Base-by-base conservation (phyloP, 2,329 filamentous ascomycete genomes). In the Lachnum nothofagi region DNA sequence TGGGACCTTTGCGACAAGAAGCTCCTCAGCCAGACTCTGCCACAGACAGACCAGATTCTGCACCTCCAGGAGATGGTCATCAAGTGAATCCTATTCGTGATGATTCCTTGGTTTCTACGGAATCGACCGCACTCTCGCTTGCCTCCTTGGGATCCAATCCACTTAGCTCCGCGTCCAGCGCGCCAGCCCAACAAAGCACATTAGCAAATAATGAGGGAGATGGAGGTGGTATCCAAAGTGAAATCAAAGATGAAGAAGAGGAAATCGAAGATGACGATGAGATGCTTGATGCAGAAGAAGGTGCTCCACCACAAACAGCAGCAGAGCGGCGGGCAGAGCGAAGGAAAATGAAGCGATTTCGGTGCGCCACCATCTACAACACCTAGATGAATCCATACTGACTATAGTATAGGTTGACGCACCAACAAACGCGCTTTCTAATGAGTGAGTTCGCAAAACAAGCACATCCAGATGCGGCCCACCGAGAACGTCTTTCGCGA, bases 391-490 rank as follows among this genome's bases (percentile, higher is more conserved):
- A 29, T 10, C 16, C 10, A 23, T 45, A 57, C 71, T 76, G 59
- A 76, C 60, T 25, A 17, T 42, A 14, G 12, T 42, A 29, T 61
- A 94, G 91, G 58, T 82, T 97, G 56, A 95, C 91, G 1, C 91
- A 96, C 68, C 91, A 93, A 61, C 91, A 97, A 75, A 96, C 91
- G n/a, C 84, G 91, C 12, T 97, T 95, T 62, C 74, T 97, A 48
- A 95, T 95, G 89, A 95, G 88, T 69, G 91, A 97, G 67, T 97
- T 96, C 63, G 87, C 90, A 49, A 90, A 93, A 61, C 90, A 97
- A 65, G 88, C 91, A 20, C 91, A 96, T 65, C 91, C 91, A 6
- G 91, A 97, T 70, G 91, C 91, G 34, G 87, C 88, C 40, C 90
- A 95, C 67, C 79, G 91, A 54, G 91, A 95, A 66, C 79, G 89